Evolutionary conservation across 1,139 yeast species (phyloP), one percentile per base, ranked within the genome.

Genomic region (Nakaseomyces glabratus): DNA sequence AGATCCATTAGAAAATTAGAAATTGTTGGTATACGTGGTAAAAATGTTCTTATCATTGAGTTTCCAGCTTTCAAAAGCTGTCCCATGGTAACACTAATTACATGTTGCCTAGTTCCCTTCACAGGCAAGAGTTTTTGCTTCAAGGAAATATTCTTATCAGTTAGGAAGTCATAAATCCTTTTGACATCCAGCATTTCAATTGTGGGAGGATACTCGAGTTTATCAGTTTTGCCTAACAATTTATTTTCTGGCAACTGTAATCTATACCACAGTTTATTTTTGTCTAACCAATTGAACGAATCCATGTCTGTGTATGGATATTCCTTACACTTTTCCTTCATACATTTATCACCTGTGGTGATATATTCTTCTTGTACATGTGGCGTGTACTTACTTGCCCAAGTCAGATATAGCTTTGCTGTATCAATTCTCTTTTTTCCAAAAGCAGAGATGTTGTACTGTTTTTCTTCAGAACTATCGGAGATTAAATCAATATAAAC

Each of bases 1-100:
- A 60, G 25, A 18, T 46, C 41, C 28, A 69, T 49, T 2, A 66
- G 48, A 1, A 63, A 55, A 23, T 63, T 56, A 6, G 73, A 66
- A 5, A 67, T 54, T 31, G 65, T 62, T 6, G 20, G 20, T 10
- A 31, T 19, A 10, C 28, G 11, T 16, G 75, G 57, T 44, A 60
- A 63, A 54, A 74, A 69, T 16, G 54, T 17, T 26, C 31, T 35
- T 3, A 31, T 30, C 3, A 20, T 14, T 4, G 28, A 36, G 6
- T 24, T 24, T 3, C 31, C 6, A 9, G 46, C 35, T 19, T 40
- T 33, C 15, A 54, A 35, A 6, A 54, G 28, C 31, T 51, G 52
- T 3, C 59, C 59, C 14, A 54, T 30, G 3, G 56, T 48, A 14
- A 51, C 35, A 35, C 57, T 51, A 9, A 47, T 34, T n/a, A 44